A percentile compares a stretch with the other conserved stretches of the same genome.
phyloP scores from a whole-genome alignment of 768 basidiomycete genomes.

The Collybia mongolica region DNA sequence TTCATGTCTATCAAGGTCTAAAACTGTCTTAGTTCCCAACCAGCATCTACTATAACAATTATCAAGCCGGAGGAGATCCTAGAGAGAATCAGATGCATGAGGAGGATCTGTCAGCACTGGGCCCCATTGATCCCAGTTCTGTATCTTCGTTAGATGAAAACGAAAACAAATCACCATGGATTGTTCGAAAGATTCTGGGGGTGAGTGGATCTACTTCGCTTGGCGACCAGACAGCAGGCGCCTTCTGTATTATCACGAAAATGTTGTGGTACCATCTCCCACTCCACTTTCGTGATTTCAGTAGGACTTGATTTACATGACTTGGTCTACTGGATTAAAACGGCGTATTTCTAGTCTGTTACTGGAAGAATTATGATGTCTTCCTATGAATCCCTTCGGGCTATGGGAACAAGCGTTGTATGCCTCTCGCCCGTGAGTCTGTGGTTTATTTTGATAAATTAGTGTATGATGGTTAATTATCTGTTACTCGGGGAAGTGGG shows the following conservation, averaged over 20 bases:
- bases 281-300: too few species aligned
- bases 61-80: too few species aligned
- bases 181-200: slow-evolving; percentile 62
- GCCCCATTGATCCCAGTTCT: slow-evolving; percentile 5
- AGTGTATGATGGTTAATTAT: neutral
- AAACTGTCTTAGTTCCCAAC: too few species aligned
- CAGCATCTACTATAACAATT: too few species aligned
- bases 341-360: slow-evolving; percentile 41
- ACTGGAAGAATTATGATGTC: slow-evolving; percentile 64
- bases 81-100: too few species aligned
- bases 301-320: too few species aligned
- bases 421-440: slow-evolving; percentile 59
- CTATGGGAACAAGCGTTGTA: slow-evolving; percentile 55
- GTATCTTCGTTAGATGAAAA: slow-evolving; percentile 31
- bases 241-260: too few species aligned
- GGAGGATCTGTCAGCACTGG: slow-evolving; percentile 46
- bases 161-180: slow-evolving; percentile 61
- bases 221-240: neutral
- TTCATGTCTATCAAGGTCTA: slow-evolving; percentile 25
- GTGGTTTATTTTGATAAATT: neutral
- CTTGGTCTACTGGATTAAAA: neutral
- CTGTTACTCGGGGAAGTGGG: slow-evolving; percentile 41
- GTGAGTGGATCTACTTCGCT: slow-evolving; percentile 34
- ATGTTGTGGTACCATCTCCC: too few species aligned
- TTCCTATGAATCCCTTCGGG: slow-evolving; percentile 59